Base-by-base conservation (phyloP, 2,329 filamentous ascomycete genomes). In the Microcyclosporella mali region DNA sequence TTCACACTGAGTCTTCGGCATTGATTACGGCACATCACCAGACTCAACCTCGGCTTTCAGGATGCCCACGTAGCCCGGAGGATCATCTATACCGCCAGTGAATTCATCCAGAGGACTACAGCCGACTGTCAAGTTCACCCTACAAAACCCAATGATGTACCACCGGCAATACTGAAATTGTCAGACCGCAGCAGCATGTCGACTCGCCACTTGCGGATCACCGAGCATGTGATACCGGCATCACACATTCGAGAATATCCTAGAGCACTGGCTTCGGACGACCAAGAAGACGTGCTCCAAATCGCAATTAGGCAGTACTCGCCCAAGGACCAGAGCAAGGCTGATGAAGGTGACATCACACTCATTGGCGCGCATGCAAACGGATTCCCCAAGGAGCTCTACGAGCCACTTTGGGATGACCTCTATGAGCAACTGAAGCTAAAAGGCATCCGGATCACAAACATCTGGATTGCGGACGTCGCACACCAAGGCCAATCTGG, bases 381-480 rank as follows among this genome's bases (percentile, higher is more conserved):
- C 69, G 90, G 84, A 9, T 95, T 95, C 54, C 85, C 87, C 9
- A 97, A 95, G 75, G 90, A 97, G 71, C 67, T 95, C 2, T 95
- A 95, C 60, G 89, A 95, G 58, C 85, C 90, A 0, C 70, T 95
- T 0, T 95, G 88, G 85, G 86, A 90, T 46, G 87, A 95, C 39
- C 70, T 95, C 1, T 71, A 85, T 53, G 66, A 72, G 14, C 69
- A 72, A 14, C 70, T 81, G 4, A 74, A 75, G 51, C 61, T 66
- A 11, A 69, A 73, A 43, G 54, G 43, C 14, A 78, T 94, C 55
- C 73, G 75, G 2, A 86, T 97, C 56, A 78, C 87, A 44, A 73
- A 78, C 49, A 89, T 97, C 55, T 95, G 86, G 85, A 92, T 95
- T 56, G 82, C 87, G 49, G 90, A 97, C 67, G 79, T 85, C n/a